Conservation (phyloP, 2,329 filamentous ascomycete species). For the Botryosphaeria agaves region DNA sequence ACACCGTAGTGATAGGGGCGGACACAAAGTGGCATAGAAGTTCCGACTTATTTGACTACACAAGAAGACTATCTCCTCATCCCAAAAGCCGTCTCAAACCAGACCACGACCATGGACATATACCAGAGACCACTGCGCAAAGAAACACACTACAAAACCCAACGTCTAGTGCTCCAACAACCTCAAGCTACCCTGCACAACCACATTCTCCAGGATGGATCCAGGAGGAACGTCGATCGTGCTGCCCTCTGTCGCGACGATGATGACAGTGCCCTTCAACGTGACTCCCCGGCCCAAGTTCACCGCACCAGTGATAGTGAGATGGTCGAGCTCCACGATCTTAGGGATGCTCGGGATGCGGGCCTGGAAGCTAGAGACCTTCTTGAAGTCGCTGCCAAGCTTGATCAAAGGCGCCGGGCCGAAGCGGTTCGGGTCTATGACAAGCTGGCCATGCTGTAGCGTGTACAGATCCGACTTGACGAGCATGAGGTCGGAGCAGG, state of each 20-base stretch:
- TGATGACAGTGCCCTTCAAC: constrained; percentile 96
- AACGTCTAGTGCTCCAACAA: constrained; percentile 50
- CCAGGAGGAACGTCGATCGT: constrained; percentile 96
- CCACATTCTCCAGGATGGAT: constrained; percentile 95
- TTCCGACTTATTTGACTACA: too few relatives aligned
- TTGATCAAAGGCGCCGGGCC: constrained; percentile 96
- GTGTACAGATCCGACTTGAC: constrained; percentile 99
- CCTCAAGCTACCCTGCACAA: constrained; percentile 89
- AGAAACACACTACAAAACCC: too few relatives aligned
- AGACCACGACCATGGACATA: too few relatives aligned
- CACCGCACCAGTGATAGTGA: constrained; percentile 94
- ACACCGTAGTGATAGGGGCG: too few relatives aligned
- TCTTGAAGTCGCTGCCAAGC: constrained; percentile 98
- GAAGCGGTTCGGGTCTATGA: constrained; percentile 93
- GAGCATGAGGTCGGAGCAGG: constrained; percentile 96
- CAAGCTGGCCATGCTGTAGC: constrained; percentile 91
- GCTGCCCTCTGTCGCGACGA: constrained; percentile 91
- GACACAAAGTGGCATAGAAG: too few relatives aligned
- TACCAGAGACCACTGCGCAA: too few relatives aligned
- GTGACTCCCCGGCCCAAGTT: constrained; percentile 93
- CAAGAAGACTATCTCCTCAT: too few relatives aligned
- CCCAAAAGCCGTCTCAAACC: too few relatives aligned
- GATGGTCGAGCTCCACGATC: constrained; percentile 82
- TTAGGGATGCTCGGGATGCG: constrained; percentile 76
- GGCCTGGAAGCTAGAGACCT: constrained; percentile 93